A percentile compares a stretch with the other conserved stretches of the same genome.
phyloP scores from a whole-genome alignment of 306 rosid species.

The Corylus heterophylla region DNA sequence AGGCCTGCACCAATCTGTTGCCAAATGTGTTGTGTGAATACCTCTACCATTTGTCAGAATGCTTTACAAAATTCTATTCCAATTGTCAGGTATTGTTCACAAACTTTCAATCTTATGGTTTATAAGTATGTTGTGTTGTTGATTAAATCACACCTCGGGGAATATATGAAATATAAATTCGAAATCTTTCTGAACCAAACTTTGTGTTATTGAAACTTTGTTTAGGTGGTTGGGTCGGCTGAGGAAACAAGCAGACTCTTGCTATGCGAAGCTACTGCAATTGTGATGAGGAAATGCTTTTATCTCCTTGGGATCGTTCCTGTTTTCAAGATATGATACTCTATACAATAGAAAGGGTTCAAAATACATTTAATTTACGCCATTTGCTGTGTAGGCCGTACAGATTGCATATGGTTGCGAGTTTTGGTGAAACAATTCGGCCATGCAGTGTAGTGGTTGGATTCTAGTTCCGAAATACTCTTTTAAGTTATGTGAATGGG shows the following conservation, averaged over 20 bases:
- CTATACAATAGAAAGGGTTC: conserved; percentile 6
- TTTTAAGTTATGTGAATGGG: no score
- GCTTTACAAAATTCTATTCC: conserved; percentile 73
- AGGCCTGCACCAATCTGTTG: conserved; percentile 79
- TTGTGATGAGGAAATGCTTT: conserved; percentile 88
- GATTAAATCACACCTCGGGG: no score
- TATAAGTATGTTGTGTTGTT: no score
- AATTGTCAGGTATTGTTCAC: conserved; percentile 73
- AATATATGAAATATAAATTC: no score
- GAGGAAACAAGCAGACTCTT: conserved; percentile 89
- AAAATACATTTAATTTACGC: neutral
- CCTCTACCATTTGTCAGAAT: conserved; percentile 81
- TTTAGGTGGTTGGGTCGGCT: conserved; percentile 77
- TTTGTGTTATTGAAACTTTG: neutral
- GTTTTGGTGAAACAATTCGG: neutral
- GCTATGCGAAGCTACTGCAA: conserved; percentile 91
- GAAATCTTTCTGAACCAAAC: no score
- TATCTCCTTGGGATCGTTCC: conserved; percentile 82
- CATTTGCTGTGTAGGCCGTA: neutral
- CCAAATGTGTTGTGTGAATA: conserved; percentile 87
- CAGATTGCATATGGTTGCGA: neutral
- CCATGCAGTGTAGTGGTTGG: neutral
- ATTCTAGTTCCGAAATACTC: neutral
- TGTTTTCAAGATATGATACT: conserved; percentile 71
- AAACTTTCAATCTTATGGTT: conserved; percentile 6